A percentile compares a stretch with the other conserved stretches of the same genome.
Evolutionary conservation across 495 filamentous ascomycete species (phyloP).

Genomic region (Penicillium simplicissimum): DNA sequence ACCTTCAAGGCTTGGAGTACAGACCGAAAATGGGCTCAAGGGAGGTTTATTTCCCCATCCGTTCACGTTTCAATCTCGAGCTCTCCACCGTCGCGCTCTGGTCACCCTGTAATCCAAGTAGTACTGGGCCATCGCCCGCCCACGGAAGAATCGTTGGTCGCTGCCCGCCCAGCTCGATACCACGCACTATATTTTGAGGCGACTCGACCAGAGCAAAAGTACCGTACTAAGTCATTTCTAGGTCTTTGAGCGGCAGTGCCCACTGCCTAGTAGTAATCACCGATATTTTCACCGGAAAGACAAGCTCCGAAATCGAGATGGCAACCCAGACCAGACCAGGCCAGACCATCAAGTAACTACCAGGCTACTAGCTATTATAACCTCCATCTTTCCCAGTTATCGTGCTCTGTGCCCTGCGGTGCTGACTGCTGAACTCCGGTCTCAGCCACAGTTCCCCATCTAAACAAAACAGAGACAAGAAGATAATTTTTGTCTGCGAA

Average conservation of each 20-base stretch:
- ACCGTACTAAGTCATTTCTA: neutral
- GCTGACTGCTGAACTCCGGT: conserved; percentile 1
- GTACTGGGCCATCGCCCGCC: neutral
- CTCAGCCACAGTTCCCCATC: conserved; percentile 25
- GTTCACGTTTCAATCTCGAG: neutral
- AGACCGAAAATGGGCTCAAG: neutral
- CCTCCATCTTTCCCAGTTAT: neutral
- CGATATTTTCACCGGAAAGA: neutral
- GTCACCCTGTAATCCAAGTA: neutral
- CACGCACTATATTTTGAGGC: neutral
- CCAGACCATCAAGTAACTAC: neutral
- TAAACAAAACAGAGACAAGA: conserved; percentile 4
- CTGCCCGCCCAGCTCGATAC: neutral
- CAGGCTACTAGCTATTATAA: neutral
- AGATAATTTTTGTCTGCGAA: neutral
- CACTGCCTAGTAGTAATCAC: neutral
- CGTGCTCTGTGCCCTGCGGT: neutral
- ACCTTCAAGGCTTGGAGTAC: neutral
- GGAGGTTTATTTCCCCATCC: conserved; percentile 6
- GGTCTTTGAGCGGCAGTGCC: neutral
- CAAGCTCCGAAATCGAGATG: neutral
- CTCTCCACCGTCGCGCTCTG: conserved; percentile 5
- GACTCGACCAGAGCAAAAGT: conserved; percentile 1
- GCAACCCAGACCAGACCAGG: neutral
- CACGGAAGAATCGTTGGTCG: neutral